Base-by-base conservation (phyloP, 2,329 filamentous ascomycete species). In the Dendrostoma leiphaemia region DNA sequence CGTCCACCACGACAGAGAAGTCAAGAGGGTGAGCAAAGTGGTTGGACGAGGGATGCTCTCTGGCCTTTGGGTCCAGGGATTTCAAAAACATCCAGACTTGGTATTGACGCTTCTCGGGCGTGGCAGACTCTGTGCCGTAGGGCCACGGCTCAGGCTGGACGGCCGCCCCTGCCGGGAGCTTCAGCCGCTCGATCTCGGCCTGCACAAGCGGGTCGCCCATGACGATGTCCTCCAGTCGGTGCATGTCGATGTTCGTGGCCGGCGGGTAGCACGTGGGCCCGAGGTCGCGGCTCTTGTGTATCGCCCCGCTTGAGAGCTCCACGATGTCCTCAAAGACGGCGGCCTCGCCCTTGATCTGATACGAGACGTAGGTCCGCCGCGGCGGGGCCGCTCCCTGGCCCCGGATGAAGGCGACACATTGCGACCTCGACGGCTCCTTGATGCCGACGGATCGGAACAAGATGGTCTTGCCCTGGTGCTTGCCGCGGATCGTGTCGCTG, bases 11-110 rank as follows among this genome's bases (percentile, higher is more conserved):
- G 15, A 70, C 69, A 32, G 70, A 71, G 37, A 75, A 68, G 29
- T 72, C 72, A 19, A 80, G 64, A 2, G 78, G 78, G 53, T 74
- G 89, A 1, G 82, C 83, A 65, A 90, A 90, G 68, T 90, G 87
- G 62, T 79, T 84, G 69, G 50, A 52, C 10, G 41, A 46, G 9
- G 50, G 43, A 24, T 47, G 32, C 15, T 31, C 41, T 19, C 28
- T 17, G n/a, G 41, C 34, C 12, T 29, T 23, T 2, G 43, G 32
- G 43, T 41, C 32, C 10, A 52, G 50, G 7, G 50, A 46, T 21
- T 41, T 50, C 24, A 50, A 37, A 13, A 47, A 52, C 41, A 47
- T 52, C 40, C 43, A 40, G 23, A 46, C 50, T 38, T 40, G 50
- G 41, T 46, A 47, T 26, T 47, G 44, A 23, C 50, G 41, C 12